Percentiles rank a stretch among this genome's conserved stretches.
phyloP scores from a whole-genome alignment of 2,329 filamentous ascomycete species.

The Aspergillus vadensis region DNA sequence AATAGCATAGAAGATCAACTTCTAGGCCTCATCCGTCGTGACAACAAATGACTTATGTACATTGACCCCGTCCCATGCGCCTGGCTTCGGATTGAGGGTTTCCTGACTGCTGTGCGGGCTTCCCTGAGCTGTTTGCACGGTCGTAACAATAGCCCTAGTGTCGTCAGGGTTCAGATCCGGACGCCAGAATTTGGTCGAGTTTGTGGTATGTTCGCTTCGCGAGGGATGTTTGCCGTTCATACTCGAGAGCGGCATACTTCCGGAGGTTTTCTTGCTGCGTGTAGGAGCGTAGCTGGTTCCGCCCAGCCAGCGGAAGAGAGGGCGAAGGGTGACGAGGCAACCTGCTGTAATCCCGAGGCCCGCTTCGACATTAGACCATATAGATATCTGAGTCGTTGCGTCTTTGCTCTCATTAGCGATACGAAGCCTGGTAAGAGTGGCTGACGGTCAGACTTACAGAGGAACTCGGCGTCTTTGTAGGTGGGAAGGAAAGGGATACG shows the following conservation, averaged over 20 bases:
- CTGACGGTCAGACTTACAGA: constrained; percentile 31
- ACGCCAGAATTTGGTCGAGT: constrained; percentile 34
- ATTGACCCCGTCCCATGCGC: constrained; percentile 32
- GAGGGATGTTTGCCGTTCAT: constrained; percentile 25
- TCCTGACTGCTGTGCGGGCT: constrained; percentile 38
- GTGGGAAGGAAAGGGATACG: constrained; percentile 39
- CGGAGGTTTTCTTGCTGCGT: constrained; percentile 28
- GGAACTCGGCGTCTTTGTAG: constrained; percentile 36
- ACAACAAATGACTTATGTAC: constrained; percentile 40
- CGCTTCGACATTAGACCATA: constrained; percentile 46
- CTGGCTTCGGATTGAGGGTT: constrained; percentile 32
- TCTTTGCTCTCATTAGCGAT: constrained; percentile 22
- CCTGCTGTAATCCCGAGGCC: constrained; percentile 49
- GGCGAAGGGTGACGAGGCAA: constrained; percentile 53
- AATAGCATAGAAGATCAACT: neutral
- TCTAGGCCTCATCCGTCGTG: constrained; percentile 28
- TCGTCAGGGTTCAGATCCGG: constrained; percentile 33
- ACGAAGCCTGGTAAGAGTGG: neutral
- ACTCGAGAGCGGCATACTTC: constrained; percentile 36
- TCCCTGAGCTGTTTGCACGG: constrained; percentile 29
- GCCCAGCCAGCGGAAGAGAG: constrained; percentile 47
- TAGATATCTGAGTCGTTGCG: constrained; percentile 40
- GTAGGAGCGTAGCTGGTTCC: constrained; percentile 29
- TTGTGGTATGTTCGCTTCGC: constrained; percentile 19
- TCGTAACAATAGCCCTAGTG: constrained; percentile 30